Evolutionary conservation across 768 basidiomycete genomes (phyloP).

Genomic region (Lactifluus rugatus): DNA sequence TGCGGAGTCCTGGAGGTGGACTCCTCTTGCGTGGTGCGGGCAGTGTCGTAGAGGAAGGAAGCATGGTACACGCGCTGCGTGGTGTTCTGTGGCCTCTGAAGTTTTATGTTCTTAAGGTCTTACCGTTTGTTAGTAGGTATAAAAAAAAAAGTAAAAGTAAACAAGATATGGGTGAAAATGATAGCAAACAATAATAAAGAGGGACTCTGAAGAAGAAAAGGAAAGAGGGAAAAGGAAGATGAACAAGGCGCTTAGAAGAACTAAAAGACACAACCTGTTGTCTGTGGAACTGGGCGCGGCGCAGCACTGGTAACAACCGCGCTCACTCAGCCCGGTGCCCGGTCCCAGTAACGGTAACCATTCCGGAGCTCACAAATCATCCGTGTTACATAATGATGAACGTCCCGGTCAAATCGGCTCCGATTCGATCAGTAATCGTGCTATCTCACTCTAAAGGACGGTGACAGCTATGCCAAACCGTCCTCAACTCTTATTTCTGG

Average conservation of each 20-base stretch:
- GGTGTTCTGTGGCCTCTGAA: background rate
- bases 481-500: constrained; percentile 45
- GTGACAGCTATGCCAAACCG: constrained; percentile 52
- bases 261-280: constrained; percentile 4
- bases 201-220: constrained; percentile 15
- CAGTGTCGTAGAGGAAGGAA: constrained; percentile 22
- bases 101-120: background rate
- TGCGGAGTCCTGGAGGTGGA: constrained; percentile 47
- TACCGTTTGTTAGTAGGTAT: constrained; percentile 1
- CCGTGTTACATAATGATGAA: background rate
- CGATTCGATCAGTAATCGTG: too few relatives aligned
- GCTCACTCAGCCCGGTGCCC: too few relatives aligned
- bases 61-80: constrained; percentile 28
- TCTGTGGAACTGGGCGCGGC: background rate
- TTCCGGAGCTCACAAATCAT: background rate
- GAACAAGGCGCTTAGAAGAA: constrained; percentile 4
- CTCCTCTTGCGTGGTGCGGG: constrained; percentile 40
- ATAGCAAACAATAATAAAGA: constrained; percentile 19
- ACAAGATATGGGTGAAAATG: constrained; percentile 21
- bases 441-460: too few relatives aligned
- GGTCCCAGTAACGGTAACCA: too few relatives aligned
- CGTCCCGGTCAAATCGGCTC: background rate
- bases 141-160: constrained; percentile 22
- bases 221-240: background rate
- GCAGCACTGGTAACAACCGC: too few relatives aligned